Evolutionary conservation across 176 grass and related monocot species (phyloP).

Genomic region (Oryza rufipogon): DNA sequence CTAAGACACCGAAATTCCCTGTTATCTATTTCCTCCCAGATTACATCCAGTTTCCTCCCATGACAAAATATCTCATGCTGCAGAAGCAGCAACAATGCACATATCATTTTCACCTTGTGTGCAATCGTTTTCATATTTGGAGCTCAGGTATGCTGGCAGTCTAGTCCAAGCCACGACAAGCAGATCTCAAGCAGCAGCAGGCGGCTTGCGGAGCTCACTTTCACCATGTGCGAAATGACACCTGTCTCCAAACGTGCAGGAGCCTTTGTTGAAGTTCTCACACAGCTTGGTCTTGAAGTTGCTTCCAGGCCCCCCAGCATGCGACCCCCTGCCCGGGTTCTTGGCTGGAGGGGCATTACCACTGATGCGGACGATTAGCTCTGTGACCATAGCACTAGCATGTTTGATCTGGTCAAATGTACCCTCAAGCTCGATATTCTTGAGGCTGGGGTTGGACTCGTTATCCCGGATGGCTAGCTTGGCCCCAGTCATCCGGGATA

Average conservation of each 20-base stretch:
- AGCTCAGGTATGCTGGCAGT: slow-evolving; percentile 12
- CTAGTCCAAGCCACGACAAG: neutral
- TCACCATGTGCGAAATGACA: slow-evolving; percentile 91
- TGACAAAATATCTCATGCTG: neutral
- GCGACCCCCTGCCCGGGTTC: slow-evolving; percentile 39
- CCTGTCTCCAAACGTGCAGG: slow-evolving; percentile 84
- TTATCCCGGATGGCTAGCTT: slow-evolving; percentile 94
- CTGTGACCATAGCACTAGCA: slow-evolving; percentile 85
- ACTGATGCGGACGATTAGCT: slow-evolving; percentile 78
- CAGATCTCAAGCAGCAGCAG: slow-evolving; percentile 41
- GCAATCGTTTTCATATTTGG: neutral
- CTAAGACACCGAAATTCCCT: neutral
- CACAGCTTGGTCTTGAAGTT: slow-evolving; percentile 97
- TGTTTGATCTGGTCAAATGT: slow-evolving; percentile 97
- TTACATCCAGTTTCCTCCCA: slow-evolving; percentile 41
- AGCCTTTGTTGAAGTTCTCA: slow-evolving; percentile 86
- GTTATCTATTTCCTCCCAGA: slow-evolving; percentile 3
- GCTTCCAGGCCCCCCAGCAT: slow-evolving; percentile 46
- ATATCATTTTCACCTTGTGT: slow-evolving; percentile 7
- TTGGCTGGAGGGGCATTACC: slow-evolving; percentile 48
- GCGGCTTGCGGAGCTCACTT: slow-evolving; percentile 62
- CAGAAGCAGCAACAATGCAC: slow-evolving; percentile 4
- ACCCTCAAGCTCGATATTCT: slow-evolving; percentile 92
- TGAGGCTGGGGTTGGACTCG: slow-evolving; percentile 68
- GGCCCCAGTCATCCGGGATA: slow-evolving; percentile 76